Evolutionary conservation across 2,329 filamentous ascomycete species (phyloP).

Genomic region (Claviceps fusiformis): DNA sequence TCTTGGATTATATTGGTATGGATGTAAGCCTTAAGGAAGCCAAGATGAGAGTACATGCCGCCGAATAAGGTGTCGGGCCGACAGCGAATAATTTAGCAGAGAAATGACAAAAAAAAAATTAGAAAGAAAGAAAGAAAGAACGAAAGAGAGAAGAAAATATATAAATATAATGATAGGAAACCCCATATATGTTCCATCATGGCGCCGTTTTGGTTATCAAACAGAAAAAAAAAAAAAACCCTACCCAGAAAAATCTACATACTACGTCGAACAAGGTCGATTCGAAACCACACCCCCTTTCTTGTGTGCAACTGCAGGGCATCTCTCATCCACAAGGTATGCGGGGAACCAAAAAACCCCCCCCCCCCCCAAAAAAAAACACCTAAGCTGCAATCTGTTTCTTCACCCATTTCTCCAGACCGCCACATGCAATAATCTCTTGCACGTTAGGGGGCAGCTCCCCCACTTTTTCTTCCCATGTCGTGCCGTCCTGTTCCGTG

Average conservation of each 20-base stretch:
- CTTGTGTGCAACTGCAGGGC: neutral
- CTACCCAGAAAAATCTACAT: neutral
- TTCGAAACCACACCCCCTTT: neutral
- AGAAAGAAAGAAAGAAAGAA: too few relatives aligned
- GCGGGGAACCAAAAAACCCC: too few relatives aligned
- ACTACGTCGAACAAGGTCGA: too few relatives aligned
- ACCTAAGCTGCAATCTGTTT: constrained; percentile 36
- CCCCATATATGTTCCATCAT: neutral
- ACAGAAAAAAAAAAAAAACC: neutral
- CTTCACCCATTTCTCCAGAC: constrained; percentile 74
- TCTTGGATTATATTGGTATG: too few relatives aligned
- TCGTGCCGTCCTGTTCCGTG: constrained; percentile 48
- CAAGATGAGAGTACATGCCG: too few relatives aligned
- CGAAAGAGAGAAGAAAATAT: too few relatives aligned
- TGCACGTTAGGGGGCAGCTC: constrained; percentile 78
- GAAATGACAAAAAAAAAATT: too few relatives aligned
- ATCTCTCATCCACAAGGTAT: neutral
- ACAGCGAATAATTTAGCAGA: too few relatives aligned
- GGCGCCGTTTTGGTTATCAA: neutral
- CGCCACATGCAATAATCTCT: constrained; percentile 66
- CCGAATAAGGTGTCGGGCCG: too few relatives aligned
- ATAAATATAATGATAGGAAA: neutral
- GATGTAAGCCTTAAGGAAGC: too few relatives aligned
- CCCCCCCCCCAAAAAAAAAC: neutral
- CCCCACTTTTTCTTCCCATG: constrained; percentile 70